Conservation (phyloP, 768 basidiomycete genomes). For the Suillus cothurnatus region DNA sequence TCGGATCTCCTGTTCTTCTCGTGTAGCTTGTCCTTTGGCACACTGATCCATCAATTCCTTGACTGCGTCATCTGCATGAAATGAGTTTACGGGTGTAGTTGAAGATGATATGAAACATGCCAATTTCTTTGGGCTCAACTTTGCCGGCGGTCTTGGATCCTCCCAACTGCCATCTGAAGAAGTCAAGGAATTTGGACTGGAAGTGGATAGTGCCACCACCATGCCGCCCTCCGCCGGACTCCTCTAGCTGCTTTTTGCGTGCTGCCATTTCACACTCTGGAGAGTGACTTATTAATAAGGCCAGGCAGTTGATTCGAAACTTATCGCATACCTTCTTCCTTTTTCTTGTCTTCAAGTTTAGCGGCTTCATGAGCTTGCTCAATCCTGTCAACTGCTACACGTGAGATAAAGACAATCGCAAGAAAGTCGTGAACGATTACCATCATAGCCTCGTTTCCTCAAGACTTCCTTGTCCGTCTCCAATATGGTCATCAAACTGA, state of each 20-base stretch:
- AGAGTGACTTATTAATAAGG: too few species aligned
- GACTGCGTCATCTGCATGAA: not conserved
- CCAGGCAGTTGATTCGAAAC: not conserved
- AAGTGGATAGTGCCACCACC: not conserved
- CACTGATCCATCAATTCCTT: not conserved
- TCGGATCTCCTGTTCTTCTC: not conserved
- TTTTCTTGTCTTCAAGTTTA: not conserved
- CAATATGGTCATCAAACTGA: conserved; percentile 88
- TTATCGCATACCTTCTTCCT: not conserved
- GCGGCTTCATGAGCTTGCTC: not conserved
- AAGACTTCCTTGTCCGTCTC: conserved; percentile 81
- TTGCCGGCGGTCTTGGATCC: not conserved
- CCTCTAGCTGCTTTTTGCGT: not conserved
- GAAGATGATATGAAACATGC: not conserved
- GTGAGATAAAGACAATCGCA: not conserved
- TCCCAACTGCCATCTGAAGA: not conserved
- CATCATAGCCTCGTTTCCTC: conserved; percentile 79
- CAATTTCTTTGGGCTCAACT: not conserved
- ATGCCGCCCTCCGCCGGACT: not conserved
- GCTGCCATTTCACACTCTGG: not conserved
- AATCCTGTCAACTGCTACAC: not conserved
- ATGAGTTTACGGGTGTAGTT: not conserved
- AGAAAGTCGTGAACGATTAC: conserved; percentile 35
- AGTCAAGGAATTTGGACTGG: not conserved
- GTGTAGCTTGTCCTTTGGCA: not conserved